A percentile compares a stretch with the other conserved stretches of the same genome.
These are phyloP conservation scores for Myxozyma neotropica DNA, from an alignment of 805 yeast species.

Conservation along the genomic window DNA sequence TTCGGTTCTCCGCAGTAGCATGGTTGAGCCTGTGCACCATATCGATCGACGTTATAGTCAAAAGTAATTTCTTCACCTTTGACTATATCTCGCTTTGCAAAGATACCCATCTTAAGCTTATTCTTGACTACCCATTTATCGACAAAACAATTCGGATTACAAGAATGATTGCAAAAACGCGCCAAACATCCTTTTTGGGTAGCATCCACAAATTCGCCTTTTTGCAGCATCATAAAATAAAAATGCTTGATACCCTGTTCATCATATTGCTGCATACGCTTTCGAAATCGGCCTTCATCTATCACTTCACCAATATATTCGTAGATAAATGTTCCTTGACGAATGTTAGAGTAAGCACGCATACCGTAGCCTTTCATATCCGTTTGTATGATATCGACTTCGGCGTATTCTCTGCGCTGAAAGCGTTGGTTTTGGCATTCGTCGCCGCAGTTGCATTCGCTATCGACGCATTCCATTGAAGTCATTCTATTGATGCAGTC, in stretches of 20 bases:
- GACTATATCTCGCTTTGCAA: conserved; percentile 71
- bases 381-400: conserved; percentile 79
- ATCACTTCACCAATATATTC: conserved; percentile 96
- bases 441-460: conserved; percentile 69
- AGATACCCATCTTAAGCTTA: conserved; percentile 90
- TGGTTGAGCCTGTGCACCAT: conserved; percentile 91
- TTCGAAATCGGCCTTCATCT: conserved; percentile 72
- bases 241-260: conserved; percentile 84
- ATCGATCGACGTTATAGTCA: conserved; percentile 92
- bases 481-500: conserved; percentile 93
- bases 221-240: conserved; percentile 85
- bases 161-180: conserved; percentile 91
- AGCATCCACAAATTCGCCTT: conserved; percentile 92
- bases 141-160: conserved; percentile 91
- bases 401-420: conserved; percentile 72
- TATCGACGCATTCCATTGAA: conserved; percentile 84
- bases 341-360: conserved; percentile 62
- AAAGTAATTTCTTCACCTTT: conserved; percentile 89
- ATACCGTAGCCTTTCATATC: conserved; percentile 89
- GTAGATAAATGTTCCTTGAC: conserved; percentile 71
- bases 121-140: conserved; percentile 97
- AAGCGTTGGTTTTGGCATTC: conserved; percentile 87
- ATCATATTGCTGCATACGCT: conserved; percentile 75
- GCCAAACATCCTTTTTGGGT: conserved; percentile 86
- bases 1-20: conserved; percentile 93